Evolutionary conservation across 2,329 filamentous ascomycete species (phyloP).

Genomic region (Aspergillus chevalieri): DNA sequence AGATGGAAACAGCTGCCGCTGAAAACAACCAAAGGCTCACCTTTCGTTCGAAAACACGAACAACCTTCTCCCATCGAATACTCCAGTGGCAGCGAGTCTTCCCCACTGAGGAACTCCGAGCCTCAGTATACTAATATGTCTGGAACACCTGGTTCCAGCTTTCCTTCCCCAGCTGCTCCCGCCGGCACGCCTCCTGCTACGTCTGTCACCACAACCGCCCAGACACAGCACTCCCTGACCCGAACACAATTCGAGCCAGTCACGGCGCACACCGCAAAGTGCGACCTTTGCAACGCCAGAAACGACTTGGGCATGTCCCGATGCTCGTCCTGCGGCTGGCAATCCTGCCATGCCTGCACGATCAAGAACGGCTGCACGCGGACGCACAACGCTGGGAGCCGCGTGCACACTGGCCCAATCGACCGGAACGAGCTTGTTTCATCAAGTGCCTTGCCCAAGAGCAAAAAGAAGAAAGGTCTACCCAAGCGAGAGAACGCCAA

Average conservation of each 20-base stretch:
- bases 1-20: too few species aligned
- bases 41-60: too few species aligned
- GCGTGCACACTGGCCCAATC: slow-evolving; percentile 6
- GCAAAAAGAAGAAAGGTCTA: not conserved
- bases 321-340: slow-evolving; percentile 29
- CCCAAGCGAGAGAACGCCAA: not conserved
- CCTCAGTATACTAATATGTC: too few species aligned
- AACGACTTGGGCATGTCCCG: slow-evolving; percentile 28
- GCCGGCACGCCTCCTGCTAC: not conserved
- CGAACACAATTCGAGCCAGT: slow-evolving; percentile 19
- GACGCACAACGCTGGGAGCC: slow-evolving; percentile 4
- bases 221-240: not conserved
- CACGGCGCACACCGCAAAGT: slow-evolving; percentile 31
- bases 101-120: too few species aligned
- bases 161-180: too few species aligned
- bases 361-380: slow-evolving; percentile 8
- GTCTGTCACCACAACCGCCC: not conserved
- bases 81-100: too few species aligned
- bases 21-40: too few species aligned
- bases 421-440: not conserved
- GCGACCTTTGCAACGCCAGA: slow-evolving; percentile 30
- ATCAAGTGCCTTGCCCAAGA: not conserved
- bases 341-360: slow-evolving; percentile 30
- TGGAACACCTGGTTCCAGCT: too few species aligned
- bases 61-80: too few species aligned